Conservation (phyloP, 2,329 filamentous ascomycete genomes). For the Coniella lustricola region DNA sequence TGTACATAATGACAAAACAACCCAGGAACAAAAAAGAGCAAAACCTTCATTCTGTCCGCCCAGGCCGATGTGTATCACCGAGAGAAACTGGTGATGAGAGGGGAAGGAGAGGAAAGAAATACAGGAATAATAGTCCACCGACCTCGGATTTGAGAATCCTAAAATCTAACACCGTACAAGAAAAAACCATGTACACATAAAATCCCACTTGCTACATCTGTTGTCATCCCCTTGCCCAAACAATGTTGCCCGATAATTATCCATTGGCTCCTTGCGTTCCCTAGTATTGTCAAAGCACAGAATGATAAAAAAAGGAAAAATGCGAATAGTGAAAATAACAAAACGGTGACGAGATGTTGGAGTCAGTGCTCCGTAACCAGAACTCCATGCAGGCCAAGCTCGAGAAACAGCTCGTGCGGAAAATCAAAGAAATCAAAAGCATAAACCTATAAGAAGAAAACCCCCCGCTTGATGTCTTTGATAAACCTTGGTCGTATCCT, state of each 20-base stretch:
- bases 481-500: neutral
- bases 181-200: no score
- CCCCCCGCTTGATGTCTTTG: neutral
- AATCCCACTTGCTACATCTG: no score
- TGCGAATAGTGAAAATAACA: no score
- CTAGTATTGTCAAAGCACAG: conserved; percentile 6
- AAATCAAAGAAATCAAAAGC: neutral
- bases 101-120: no score
- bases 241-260: conserved; percentile 9
- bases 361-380: conserved; percentile 1
- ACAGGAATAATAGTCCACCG: no score
- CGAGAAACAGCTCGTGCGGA: neutral
- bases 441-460: neutral
- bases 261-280: conserved; percentile 8
- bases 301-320: neutral
- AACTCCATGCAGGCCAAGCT: conserved; percentile 11
- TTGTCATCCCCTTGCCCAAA: neutral
- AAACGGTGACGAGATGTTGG: conserved; percentile 2
- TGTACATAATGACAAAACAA: no score
- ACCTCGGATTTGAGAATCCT: neutral
- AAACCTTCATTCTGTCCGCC: no score
- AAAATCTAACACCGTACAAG: conserved; percentile 6
- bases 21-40: no score
- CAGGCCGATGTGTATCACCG: no score
- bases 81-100: no score